phyloP scores from a whole-genome alignment of 306 rosid genomes.

The Rosa chinensis region DNA sequence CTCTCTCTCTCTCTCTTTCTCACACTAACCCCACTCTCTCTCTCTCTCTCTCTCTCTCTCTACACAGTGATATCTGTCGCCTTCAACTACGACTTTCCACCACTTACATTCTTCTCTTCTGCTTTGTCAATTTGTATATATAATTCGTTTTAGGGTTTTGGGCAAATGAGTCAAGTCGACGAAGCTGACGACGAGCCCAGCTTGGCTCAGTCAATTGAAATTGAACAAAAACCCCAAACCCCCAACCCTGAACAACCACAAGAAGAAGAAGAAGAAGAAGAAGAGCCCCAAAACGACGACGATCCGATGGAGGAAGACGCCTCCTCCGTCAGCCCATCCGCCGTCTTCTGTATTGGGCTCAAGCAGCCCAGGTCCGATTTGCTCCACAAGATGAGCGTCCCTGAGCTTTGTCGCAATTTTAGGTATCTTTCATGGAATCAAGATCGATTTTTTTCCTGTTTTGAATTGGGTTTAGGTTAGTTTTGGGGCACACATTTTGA shows the following conservation, averaged over 20 bases:
- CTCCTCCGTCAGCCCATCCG: slow-evolving; percentile 45
- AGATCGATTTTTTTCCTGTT: slow-evolving; percentile 10
- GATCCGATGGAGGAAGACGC: slow-evolving; percentile 74
- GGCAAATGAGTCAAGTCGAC: slow-evolving; percentile 64
- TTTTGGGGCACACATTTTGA: neutral
- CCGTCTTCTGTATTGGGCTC: slow-evolving; percentile 73
- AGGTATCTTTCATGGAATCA: slow-evolving; percentile 43
- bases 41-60: slow-evolving; percentile 43
- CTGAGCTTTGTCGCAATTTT: slow-evolving; percentile 91
- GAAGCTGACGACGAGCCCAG: slow-evolving; percentile 58
- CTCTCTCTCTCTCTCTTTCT: slow-evolving; percentile 11
- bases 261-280: slow-evolving; percentile 1
- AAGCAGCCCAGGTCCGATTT: slow-evolving; percentile 69
- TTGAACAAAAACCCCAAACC: slow-evolving; percentile 36
- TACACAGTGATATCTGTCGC: slow-evolving; percentile 87
- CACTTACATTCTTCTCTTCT: slow-evolving; percentile 41
- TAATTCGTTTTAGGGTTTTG: slow-evolving; percentile 44
- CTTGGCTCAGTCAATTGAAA: slow-evolving; percentile 47
- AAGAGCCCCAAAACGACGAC: slow-evolving; percentile 25
- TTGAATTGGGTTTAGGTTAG: neutral
- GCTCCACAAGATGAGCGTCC: slow-evolving; percentile 85
- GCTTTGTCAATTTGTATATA: slow-evolving; percentile 36
- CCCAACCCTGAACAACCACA: neutral
- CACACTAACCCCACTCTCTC: slow-evolving; percentile 49
- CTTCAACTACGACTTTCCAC: slow-evolving; percentile 96